Evolutionary conservation across 2,329 filamentous ascomycete genomes (phyloP), one percentile per base, ranked within the genome.

Genomic region (Nemania abortiva): DNA sequence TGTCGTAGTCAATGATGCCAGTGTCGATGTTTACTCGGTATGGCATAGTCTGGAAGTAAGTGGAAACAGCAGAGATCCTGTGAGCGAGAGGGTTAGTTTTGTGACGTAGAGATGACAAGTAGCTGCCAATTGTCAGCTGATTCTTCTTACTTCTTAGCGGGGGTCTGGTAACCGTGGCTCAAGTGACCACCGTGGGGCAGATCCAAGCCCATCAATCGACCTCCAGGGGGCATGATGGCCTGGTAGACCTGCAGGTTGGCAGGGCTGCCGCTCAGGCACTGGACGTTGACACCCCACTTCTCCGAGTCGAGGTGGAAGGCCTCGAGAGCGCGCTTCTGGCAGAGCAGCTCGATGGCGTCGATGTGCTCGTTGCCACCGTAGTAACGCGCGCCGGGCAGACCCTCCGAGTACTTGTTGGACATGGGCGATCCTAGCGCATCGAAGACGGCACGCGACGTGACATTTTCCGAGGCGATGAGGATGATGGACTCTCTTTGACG

Each of bases 401-500:
- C 96, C 88, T 99, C 96, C 20, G 94, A 98, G 89, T 99, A 99
- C 87, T 99, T 99, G 90, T 99, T 97, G 84, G 93, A 94, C 92
- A 96, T 97, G 82, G 92, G 92, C 68, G 91, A 95, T 79, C 96
- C 96, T 74, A 99, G 90, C 70, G 96, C 96, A 85, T 99, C 95
- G 86, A 97, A 97, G 79, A 99, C 96, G 78, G 96, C 95, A 77
- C 95, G 94, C 72, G 96, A 99, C 68, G 96, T 99, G 84, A 99
- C 95, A 88, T 99, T 99, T 87, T 99, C 96, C 66, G 96, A 98
- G 79, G 96, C 95, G 79, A 99, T 99, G 81, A 99, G 91, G 80
- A 98, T 93, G 84, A 99, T 97, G 77, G 95, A 98, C 88, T 99
- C 95, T 83, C 94, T 91, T 87, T 99, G 96, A 81, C 96, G 94